Conservation (phyloP, 768 basidiomycete species). For the Leccinum arenicola region DNA sequence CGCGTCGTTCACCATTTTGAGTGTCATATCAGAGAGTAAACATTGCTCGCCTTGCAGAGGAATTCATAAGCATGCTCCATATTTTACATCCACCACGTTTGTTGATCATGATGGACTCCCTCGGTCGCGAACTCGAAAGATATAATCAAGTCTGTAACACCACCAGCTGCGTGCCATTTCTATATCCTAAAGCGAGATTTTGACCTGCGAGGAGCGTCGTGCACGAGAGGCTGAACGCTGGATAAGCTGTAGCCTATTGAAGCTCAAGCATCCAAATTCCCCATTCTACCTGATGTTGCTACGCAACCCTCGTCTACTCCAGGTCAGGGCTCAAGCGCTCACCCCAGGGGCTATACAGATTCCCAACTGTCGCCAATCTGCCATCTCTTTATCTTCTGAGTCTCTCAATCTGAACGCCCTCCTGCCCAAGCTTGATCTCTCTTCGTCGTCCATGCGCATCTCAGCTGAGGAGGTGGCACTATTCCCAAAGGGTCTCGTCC, state of each 20-base stretch:
- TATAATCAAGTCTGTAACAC: conserved; percentile 80
- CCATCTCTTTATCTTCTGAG: conserved; percentile 62
- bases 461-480: conserved; percentile 59
- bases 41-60: conserved; percentile 40
- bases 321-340: conserved; percentile 27
- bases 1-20: too few species aligned
- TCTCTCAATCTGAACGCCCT: conserved; percentile 70
- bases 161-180: conserved; percentile 66
- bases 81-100: conserved; percentile 52
- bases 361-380: conserved; percentile 60
- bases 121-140: conserved; percentile 73
- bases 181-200: conserved; percentile 61
- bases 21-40: not conserved
- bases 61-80: conserved; percentile 52
- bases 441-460: conserved; percentile 63
- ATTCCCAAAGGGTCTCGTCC: conserved; percentile 56
- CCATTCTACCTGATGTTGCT: conserved; percentile 20
- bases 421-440: conserved; percentile 78
- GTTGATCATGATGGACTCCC: conserved; percentile 45
- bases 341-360: conserved; percentile 28
- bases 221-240: conserved; percentile 39
- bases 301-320: conserved; percentile 31
- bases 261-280: conserved; percentile 24
- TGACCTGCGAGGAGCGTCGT: conserved; percentile 60
- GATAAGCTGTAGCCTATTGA: conserved; percentile 35